Evolutionary conservation across 352 stramenopile genomes (phyloP).

Genomic region (Globisporangium paroecandrum): DNA sequence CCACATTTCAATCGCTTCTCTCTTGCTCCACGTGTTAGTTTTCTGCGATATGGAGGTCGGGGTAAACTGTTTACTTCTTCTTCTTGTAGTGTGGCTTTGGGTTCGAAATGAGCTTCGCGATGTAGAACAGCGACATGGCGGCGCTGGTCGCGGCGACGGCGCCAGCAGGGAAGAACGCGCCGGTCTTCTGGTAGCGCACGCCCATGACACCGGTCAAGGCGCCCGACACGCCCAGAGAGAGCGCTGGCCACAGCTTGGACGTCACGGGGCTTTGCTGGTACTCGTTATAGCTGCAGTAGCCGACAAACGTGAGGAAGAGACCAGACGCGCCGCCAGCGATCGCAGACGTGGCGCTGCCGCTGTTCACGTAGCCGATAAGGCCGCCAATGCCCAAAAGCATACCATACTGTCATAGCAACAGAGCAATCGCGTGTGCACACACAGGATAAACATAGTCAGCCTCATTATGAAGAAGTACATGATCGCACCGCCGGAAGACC

Average conservation of each 20-base stretch:
- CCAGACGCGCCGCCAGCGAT: conserved; percentile 61
- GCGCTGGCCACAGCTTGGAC: conserved; percentile 75
- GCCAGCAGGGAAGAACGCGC: conserved; percentile 68
- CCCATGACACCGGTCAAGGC: conserved; percentile 74
- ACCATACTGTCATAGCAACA: conserved; percentile 50
- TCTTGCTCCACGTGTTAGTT: background rate
- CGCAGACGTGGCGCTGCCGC: conserved; percentile 62
- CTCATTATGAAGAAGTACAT: background rate
- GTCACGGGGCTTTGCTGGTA: conserved; percentile 76
- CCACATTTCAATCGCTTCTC: background rate
- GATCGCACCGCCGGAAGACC: background rate
- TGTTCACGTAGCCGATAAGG: conserved; percentile 73
- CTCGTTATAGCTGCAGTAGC: conserved; percentile 84
- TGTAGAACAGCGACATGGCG: conserved; percentile 79
- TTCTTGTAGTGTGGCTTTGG: conserved; percentile 84
- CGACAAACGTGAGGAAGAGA: conserved; percentile 72
- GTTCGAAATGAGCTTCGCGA: conserved; percentile 62
- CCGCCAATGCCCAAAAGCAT: conserved; percentile 66
- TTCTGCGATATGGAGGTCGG: background rate
- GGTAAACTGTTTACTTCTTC: conserved; percentile 29
- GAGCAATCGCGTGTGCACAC: background rate
- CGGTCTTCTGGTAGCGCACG: conserved; percentile 71
- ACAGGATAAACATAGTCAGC: conserved; percentile 10
- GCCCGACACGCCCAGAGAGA: conserved; percentile 60
- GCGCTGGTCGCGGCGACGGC: conserved; percentile 59